Evolutionary conservation across 495 filamentous ascomycete species (phyloP).

Genomic region (Stereocaulon alpinum): DNA sequence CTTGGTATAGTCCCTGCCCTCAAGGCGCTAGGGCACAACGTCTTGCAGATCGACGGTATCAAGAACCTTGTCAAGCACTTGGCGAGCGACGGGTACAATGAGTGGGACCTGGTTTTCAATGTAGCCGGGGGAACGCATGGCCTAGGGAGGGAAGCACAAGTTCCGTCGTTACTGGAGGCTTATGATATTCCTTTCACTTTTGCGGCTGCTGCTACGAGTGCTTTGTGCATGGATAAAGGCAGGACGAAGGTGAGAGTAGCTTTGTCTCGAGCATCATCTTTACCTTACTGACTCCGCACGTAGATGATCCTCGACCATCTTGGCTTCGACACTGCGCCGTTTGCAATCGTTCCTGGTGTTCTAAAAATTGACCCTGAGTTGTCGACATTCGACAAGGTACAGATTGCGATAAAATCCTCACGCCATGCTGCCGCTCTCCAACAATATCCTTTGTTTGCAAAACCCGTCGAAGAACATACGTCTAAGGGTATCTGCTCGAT

Average conservation of each 20-base stretch:
- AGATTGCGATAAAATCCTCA: background rate
- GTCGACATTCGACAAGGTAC: background rate
- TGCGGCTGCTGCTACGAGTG: constrained; percentile 23
- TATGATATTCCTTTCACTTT: constrained; percentile 25
- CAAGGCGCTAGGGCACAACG: background rate
- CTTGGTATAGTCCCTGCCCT: background rate
- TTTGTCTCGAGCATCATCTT: background rate
- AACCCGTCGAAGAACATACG: constrained; percentile 18
- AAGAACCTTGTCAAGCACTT: background rate
- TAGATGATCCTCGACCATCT: constrained; percentile 21
- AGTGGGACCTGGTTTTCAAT: constrained; percentile 23
- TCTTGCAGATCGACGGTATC: background rate
- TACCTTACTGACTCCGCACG: background rate
- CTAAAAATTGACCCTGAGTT: background rate
- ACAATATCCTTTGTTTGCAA: constrained; percentile 22
- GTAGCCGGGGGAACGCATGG: constrained; percentile 22
- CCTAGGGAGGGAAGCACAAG: constrained; percentile 23
- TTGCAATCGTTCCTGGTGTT: constrained; percentile 4
- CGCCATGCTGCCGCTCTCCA: background rate
- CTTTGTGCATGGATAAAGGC: constrained; percentile 23
- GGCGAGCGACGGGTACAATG: background rate
- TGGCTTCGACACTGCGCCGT: constrained; percentile 21
- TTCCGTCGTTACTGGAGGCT: constrained; percentile 24
- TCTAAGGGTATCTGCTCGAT: constrained; percentile 19
- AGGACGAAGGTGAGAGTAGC: constrained; percentile 22